Evolutionary conservation across 768 basidiomycete species (phyloP).

Genomic region (Termitomyces sp.): DNA sequence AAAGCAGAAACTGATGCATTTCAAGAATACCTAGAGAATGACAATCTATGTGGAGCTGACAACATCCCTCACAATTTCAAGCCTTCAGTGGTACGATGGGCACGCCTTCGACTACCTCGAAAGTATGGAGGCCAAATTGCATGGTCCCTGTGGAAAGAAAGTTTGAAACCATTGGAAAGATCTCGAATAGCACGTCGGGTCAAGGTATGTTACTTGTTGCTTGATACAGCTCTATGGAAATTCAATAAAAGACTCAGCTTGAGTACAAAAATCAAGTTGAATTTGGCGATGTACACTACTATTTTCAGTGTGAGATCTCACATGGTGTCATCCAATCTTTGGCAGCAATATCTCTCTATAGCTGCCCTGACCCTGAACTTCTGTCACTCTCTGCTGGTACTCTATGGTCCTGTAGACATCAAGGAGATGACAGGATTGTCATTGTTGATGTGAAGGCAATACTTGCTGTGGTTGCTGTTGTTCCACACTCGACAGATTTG

Average conservation of each 20-base stretch:
- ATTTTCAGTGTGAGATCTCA: no score
- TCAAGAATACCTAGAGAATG: background rate
- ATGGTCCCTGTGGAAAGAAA: constrained; percentile 13
- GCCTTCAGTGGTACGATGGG: constrained; percentile 4
- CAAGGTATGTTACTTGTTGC: background rate
- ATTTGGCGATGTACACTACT: constrained; percentile 7
- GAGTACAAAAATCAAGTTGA: constrained; percentile 5
- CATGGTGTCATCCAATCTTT: no score
- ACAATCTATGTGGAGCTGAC: background rate
- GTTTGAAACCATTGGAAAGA: background rate
- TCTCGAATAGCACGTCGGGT: background rate
- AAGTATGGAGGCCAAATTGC: constrained; percentile 17
- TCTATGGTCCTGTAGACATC: no score
- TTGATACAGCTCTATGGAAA: background rate
- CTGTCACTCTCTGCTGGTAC: no score
- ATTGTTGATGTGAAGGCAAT: no score
- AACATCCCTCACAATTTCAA: constrained; percentile 5
- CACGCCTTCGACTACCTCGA: constrained; percentile 12
- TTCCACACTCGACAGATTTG: no score
- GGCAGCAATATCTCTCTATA: no score
- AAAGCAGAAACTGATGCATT: background rate
- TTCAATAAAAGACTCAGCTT: background rate
- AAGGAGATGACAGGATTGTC: no score
- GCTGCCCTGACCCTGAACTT: no score
- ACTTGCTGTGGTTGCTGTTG: no score